phyloP scores from a whole-genome alignment of 176 grass and related monocot genomes.

The Carex littledalei region DNA sequence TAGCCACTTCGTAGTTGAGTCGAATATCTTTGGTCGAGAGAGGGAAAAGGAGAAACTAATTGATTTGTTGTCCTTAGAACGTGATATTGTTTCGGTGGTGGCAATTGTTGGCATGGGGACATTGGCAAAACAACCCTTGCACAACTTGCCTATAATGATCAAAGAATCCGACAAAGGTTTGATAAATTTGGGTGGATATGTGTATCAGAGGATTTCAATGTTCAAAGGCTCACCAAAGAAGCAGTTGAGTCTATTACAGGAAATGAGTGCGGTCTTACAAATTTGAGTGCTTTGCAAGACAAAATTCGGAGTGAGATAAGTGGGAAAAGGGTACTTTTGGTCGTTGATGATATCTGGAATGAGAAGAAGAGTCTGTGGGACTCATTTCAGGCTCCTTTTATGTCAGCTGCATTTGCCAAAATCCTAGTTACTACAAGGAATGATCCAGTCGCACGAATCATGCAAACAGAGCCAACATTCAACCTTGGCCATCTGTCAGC shows the following conservation, averaged over 20 bases:
- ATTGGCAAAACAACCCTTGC: conserved; percentile 41
- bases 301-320: not conserved
- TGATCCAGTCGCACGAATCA: too few species aligned
- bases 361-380: too few species aligned
- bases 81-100: conserved; percentile 13
- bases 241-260: not conserved
- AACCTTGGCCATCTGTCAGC: too few species aligned
- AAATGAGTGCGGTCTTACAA: not conserved
- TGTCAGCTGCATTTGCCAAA: too few species aligned
- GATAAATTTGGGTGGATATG: not conserved
- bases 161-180: conserved; percentile 17
- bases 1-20: not conserved
- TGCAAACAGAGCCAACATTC: too few species aligned
- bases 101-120: conserved; percentile 35
- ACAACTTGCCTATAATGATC: conserved; percentile 31
- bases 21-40: not conserved
- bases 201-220: not conserved
- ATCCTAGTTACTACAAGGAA: too few species aligned
- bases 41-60: conserved; percentile 23
- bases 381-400: too few species aligned
- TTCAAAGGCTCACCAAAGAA: not conserved
- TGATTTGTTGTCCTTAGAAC: not conserved
- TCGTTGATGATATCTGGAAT: conserved; percentile 3
- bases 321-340: conserved; percentile 14
- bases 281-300: conserved; percentile 31